Base-by-base conservation (phyloP, 257 asterid species). In the Euphrasia confusa region DNA sequence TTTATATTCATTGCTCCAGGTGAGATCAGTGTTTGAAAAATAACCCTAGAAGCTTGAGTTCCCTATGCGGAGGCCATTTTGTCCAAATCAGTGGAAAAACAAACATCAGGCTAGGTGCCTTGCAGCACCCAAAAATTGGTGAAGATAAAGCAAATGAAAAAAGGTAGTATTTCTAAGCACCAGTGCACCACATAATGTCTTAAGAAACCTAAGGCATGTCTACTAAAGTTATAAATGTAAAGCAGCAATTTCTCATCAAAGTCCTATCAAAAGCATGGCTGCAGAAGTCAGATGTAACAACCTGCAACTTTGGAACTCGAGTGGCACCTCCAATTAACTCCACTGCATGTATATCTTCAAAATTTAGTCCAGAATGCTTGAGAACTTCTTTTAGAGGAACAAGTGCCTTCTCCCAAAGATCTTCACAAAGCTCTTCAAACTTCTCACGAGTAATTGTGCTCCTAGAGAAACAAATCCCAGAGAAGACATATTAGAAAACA, bases 251-350 rank as follows among this genome's bases (percentile, higher is more conserved):
- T 30, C 62, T 2, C 17, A 54, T 39, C 28, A 44, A 49, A 17
- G 18, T 63, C 37, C 49, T 5, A 54, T 33, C 45, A 40, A 30
- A 24, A 52, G 50, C 39, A n/a, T 55, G 54, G 27, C 60, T 52
- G 24, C 33, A 44, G 32, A 30, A 58, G 49, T 50, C 33, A 66
- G 72, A 60, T 3, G 65, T 44, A 66, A 61, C 60, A 53, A 92
- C 99, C 99, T 93, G 97, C 84, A 93, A 85, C 75, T 85, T 89
- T 58, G 97, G 99, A 65, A 93, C 97, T 68, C 99, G 86, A 35
- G 99, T 93, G 79, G 97, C 92, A 77, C 99, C 99, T 74, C 99
- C 99, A 76, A 93, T 87, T 82, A 93, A 79, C 84, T 93, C 99
- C 68, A 93, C 95, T 1, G 94, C 99, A 74, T 87, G 77, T 72